Evolutionary conservation across 75 land plant genomes (phyloP).

Genomic region (Chamaecyparis obtusa): DNA sequence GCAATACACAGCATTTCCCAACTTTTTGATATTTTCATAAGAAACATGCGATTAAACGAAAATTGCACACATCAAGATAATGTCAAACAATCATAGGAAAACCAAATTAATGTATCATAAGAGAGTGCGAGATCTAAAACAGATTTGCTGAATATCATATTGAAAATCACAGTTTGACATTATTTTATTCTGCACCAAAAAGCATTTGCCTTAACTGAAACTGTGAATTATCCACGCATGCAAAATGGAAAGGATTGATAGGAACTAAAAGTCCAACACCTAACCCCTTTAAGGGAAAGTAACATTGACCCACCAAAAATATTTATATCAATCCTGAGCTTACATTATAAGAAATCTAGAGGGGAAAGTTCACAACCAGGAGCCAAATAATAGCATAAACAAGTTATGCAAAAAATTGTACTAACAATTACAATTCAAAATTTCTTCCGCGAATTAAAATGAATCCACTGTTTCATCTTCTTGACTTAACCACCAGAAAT

Average conservation of each 20-base stretch:
- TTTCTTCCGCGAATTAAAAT: not conserved
- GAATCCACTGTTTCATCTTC: not conserved
- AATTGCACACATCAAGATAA: not conserved
- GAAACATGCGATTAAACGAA: not conserved
- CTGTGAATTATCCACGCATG: not conserved
- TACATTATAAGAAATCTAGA: not conserved
- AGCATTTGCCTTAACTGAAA: not conserved
- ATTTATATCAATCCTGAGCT: not conserved
- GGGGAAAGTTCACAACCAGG: not conserved
- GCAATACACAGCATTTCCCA: not conserved
- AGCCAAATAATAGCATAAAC: conserved; percentile 4
- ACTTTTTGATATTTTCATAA: not conserved
- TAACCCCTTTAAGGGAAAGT: not conserved
- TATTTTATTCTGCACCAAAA: not conserved
- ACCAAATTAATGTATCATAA: not conserved
- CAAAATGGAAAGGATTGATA: not conserved
- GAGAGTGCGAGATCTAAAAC: not conserved
- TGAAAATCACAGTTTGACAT: not conserved
- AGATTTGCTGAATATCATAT: not conserved
- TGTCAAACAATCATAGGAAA: not conserved
- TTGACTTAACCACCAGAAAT: not conserved
- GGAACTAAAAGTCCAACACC: not conserved
- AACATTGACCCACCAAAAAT: not conserved
- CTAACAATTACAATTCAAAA: not conserved
- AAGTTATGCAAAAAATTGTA: not conserved